Evolutionary conservation across 768 basidiomycete genomes (phyloP).

Genomic region (Mycena epipterygia): DNA sequence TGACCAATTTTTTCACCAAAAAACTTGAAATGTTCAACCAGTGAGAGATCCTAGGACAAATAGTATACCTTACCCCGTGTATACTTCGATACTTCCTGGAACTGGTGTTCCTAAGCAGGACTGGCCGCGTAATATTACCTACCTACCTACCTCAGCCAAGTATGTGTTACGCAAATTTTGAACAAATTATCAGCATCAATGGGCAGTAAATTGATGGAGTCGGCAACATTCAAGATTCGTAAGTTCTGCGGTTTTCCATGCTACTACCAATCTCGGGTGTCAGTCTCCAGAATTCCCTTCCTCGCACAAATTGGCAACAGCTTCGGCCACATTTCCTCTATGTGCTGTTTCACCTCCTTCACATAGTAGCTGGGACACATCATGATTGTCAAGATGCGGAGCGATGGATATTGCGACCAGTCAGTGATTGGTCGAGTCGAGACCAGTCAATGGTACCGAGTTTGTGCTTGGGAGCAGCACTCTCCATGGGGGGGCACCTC

Average conservation of each 20-base stretch:
- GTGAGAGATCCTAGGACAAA: too few relatives aligned
- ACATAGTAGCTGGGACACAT: neutral
- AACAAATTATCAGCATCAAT: too few relatives aligned
- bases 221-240: neutral
- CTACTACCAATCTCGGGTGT: neutral
- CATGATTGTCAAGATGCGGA: neutral
- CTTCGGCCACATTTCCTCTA: neutral
- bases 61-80: too few relatives aligned
- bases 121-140: too few relatives aligned
- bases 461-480: neutral
- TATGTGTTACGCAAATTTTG: too few relatives aligned
- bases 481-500: neutral
- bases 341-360: neutral
- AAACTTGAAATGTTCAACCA: too few relatives aligned
- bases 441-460: slow-evolving; percentile 1
- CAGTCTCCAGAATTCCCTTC: neutral
- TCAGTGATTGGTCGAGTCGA: neutral
- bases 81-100: too few relatives aligned
- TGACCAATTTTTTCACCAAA: too few relatives aligned
- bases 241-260: neutral
- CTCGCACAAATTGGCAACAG: neutral
- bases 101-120: too few relatives aligned
- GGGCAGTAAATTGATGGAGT: too few relatives aligned
- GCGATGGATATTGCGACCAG: too few relatives aligned
- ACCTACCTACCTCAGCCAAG: too few relatives aligned